These are phyloP conservation scores for Pythium pectinolyticum DNA, from an alignment of 352 stramenopile species.

Conservation along the genomic window DNA sequence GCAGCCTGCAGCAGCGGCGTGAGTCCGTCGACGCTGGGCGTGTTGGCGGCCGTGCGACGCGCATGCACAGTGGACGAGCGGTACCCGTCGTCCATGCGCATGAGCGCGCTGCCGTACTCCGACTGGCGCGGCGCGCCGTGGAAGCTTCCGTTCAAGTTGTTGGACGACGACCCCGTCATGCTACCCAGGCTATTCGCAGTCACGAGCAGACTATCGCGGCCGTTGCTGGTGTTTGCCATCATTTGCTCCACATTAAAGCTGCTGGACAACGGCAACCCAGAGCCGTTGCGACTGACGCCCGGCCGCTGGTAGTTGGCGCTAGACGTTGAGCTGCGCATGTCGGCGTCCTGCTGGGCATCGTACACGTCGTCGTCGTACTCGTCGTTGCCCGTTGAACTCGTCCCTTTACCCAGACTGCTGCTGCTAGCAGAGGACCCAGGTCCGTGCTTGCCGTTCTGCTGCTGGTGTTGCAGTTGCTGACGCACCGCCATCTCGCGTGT, in stretches of 20 bases:
- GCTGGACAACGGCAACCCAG: too few species aligned
- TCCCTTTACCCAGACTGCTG: constrained; percentile 32
- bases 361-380: constrained; percentile 33
- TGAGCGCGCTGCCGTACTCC: constrained; percentile 66
- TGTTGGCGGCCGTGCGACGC: constrained; percentile 31
- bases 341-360: too few species aligned
- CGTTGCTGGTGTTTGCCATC: constrained; percentile 41
- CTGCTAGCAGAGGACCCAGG: constrained; percentile 25
- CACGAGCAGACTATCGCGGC: constrained; percentile 51
- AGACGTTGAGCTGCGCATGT: constrained; percentile 24
- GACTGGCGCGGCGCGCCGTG: constrained; percentile 27
- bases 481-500: constrained; percentile 11
- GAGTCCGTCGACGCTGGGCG: constrained; percentile 46
- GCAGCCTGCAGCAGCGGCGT: constrained; percentile 70
- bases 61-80: constrained; percentile 28
- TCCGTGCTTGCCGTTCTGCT: constrained; percentile 9
- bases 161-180: background rate
- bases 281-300: constrained; percentile 30
- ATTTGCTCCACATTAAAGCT: constrained; percentile 71
- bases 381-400: constrained; percentile 27
- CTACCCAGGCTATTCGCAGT: constrained; percentile 15
- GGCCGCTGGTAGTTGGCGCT: constrained; percentile 14
- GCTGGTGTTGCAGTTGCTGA: background rate
- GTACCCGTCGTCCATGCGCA: constrained; percentile 76
- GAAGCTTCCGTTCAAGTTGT: constrained; percentile 9